These are phyloP conservation scores for Colletotrichum karsti DNA, from an alignment of 2,329 filamentous ascomycete genomes.

Conservation along the genomic window DNA sequence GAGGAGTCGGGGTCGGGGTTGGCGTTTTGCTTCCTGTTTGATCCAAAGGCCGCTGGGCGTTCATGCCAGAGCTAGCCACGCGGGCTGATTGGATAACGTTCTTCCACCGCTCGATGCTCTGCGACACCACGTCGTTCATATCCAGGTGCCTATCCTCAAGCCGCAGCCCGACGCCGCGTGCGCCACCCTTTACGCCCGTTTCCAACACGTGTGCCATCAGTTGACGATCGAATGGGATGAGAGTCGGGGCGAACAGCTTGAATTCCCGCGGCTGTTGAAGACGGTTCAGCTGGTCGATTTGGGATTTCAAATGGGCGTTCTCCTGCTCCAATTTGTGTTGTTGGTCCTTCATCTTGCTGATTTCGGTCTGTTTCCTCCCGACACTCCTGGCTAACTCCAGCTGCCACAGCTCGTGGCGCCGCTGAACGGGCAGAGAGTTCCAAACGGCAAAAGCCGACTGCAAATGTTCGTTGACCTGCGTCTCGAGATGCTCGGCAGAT, in stretches of 20 bases:
- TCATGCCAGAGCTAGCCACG: conserved; percentile 52
- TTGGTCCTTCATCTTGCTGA: conserved; percentile 58
- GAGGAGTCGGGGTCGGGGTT: conserved; percentile 32
- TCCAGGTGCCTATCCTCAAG: conserved; percentile 62
- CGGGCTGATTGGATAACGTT: conserved; percentile 63
- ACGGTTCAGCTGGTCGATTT: conserved; percentile 67
- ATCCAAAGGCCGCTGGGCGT: conserved; percentile 58
- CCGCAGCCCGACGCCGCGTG: conserved; percentile 52
- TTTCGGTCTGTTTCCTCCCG: conserved; percentile 64
- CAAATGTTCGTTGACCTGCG: conserved; percentile 77
- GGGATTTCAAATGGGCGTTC: conserved; percentile 62
- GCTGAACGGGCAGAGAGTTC: conserved; percentile 67
- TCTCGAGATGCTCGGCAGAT: conserved; percentile 68
- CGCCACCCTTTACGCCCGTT: conserved; percentile 46
- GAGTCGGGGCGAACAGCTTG: conserved; percentile 59
- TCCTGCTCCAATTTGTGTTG: conserved; percentile 65
- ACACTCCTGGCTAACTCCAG: conserved; percentile 69
- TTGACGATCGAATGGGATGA: conserved; percentile 59
- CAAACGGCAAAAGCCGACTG: conserved; percentile 82
- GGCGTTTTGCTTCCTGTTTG: conserved; percentile 33
- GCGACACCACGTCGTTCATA: conserved; percentile 58
- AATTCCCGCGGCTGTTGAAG: conserved; percentile 69
- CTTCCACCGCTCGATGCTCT: conserved; percentile 71
- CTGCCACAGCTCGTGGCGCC: conserved; percentile 67
- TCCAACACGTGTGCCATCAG: conserved; percentile 57